These are phyloP conservation scores for Pisolithus sp. DNA, from an alignment of 768 basidiomycete species.

Conservation along the genomic window DNA sequence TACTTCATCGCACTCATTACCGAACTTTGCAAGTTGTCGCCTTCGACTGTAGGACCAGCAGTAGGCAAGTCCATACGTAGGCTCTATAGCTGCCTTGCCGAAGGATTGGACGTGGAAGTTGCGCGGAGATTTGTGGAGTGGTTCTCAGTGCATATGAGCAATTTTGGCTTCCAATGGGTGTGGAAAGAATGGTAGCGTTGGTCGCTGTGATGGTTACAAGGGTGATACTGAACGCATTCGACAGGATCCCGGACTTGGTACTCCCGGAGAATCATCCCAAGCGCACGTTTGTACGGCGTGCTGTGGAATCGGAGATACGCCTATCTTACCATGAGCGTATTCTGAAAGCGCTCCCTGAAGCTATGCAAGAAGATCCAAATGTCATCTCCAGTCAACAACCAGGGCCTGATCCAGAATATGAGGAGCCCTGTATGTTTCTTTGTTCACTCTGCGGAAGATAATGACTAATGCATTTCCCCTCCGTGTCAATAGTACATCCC, in stretches of 20 bases:
- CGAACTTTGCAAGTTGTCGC: slow-evolving; percentile 92
- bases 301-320: slow-evolving; percentile 84
- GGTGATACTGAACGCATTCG: neutral
- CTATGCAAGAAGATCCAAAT: slow-evolving; percentile 62
- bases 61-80: slow-evolving; percentile 94
- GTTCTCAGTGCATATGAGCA: slow-evolving; percentile 95
- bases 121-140: slow-evolving; percentile 83
- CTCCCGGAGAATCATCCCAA: slow-evolving; percentile 76
- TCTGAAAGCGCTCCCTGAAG: slow-evolving; percentile 77
- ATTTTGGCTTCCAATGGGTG: slow-evolving; percentile 97
- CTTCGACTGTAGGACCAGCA: slow-evolving; percentile 87
- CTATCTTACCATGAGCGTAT: slow-evolving; percentile 92
- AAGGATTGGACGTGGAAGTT: slow-evolving; percentile 83
- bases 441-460: neutral
- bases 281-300: slow-evolving; percentile 79
- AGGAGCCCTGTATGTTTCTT: slow-evolving; percentile 55
- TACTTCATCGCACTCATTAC: slow-evolving; percentile 88
- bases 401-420: slow-evolving; percentile 77
- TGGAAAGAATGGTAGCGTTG: slow-evolving; percentile 93
- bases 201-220: neutral
- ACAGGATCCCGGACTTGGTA: slow-evolving; percentile 80
- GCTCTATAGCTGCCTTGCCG: slow-evolving; percentile 71
- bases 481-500: slow-evolving; percentile 48
- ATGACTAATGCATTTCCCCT: too few relatives aligned
- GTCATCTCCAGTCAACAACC: slow-evolving; percentile 68